Conservation (phyloP, 163 green algal species). For the Prototheca stagnorum region DNA sequence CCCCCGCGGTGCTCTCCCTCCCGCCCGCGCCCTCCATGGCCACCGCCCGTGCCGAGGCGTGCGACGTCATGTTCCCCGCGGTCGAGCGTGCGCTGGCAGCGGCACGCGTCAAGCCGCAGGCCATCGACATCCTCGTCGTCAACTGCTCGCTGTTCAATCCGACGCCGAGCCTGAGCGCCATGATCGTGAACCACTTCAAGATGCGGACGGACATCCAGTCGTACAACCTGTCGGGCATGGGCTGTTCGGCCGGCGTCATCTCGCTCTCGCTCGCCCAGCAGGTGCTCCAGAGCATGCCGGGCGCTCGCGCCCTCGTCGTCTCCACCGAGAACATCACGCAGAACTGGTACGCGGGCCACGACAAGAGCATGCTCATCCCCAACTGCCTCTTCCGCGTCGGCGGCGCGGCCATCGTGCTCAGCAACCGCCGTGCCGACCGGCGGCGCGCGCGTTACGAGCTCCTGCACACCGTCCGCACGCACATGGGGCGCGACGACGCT, state of each 20-base stretch:
- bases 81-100: conserved; percentile 15
- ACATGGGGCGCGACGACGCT: conserved; percentile 73
- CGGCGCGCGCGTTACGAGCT: conserved; percentile 59
- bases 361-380: conserved; percentile 81
- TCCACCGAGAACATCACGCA: conserved; percentile 94
- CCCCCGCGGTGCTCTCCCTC: conserved; percentile 21
- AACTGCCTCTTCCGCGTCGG: conserved; percentile 94
- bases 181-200: conserved; percentile 95
- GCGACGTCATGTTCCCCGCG: conserved; percentile 52
- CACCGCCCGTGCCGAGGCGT: conserved; percentile 51
- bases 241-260: conserved; percentile 70
- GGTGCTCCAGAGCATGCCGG: conserved; percentile 61
- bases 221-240: conserved; percentile 77
- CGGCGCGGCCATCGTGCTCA: conserved; percentile 74
- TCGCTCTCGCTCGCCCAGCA: conserved; percentile 53
- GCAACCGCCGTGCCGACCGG: conserved; percentile 45
- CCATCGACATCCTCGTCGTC: conserved; percentile 83
- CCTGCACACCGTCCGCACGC: conserved; percentile 73
- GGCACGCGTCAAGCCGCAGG: conserved; percentile 30
- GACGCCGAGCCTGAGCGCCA: conserved; percentile 75
- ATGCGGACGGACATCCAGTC: conserved; percentile 79
- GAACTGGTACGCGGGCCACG: conserved; percentile 75
- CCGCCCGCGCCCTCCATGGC: conserved; percentile 52
- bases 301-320: conserved; percentile 66
- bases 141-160: conserved; percentile 97